Percentiles rank a stretch among this genome's conserved stretches.
phyloP scores from a whole-genome alignment of 2,329 filamentous ascomycete genomes.

The Penicillium brevicompactum region DNA sequence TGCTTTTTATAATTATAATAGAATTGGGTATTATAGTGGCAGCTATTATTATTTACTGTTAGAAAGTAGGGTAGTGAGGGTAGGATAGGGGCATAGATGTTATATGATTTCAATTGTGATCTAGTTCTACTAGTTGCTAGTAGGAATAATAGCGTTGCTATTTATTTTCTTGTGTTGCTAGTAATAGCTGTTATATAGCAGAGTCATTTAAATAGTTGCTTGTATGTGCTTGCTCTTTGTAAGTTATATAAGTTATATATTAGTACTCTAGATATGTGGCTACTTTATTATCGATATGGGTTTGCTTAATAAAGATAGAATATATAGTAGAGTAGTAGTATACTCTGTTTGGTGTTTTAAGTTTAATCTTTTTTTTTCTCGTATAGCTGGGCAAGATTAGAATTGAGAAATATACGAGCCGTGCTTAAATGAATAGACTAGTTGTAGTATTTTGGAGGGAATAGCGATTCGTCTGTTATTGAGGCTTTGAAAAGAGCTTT shows the following conservation, averaged over 20 bases:
- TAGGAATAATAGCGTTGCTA: constrained; percentile 59
- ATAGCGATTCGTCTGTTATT: no score
- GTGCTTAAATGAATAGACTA: no score
- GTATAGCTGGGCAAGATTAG: constrained; percentile 30
- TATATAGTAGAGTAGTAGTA: constrained; percentile 55
- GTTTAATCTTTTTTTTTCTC: constrained; percentile 53
- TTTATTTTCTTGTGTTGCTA: constrained; percentile 43
- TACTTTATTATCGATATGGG: constrained; percentile 32
- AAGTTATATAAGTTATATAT: constrained; percentile 51
- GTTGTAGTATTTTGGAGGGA: no score
- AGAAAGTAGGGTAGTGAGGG: not conserved
- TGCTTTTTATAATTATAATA: constrained; percentile 51
- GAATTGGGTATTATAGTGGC: constrained; percentile 34
- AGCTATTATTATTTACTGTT: not conserved
- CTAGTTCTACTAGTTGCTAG: constrained; percentile 51
- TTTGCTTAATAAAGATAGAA: constrained; percentile 49
- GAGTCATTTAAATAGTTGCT: constrained; percentile 52
- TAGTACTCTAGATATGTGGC: constrained; percentile 50
- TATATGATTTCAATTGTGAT: constrained; percentile 59
- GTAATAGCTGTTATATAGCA: constrained; percentile 43
- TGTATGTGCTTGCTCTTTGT: constrained; percentile 52
- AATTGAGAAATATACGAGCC: no score
- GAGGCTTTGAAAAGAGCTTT: no score
- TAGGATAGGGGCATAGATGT: constrained; percentile 46
- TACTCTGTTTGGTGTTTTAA: constrained; percentile 49